phyloP scores from a whole-genome alignment of 441 rosid genomes.

The Syzygium syzygioides region DNA sequence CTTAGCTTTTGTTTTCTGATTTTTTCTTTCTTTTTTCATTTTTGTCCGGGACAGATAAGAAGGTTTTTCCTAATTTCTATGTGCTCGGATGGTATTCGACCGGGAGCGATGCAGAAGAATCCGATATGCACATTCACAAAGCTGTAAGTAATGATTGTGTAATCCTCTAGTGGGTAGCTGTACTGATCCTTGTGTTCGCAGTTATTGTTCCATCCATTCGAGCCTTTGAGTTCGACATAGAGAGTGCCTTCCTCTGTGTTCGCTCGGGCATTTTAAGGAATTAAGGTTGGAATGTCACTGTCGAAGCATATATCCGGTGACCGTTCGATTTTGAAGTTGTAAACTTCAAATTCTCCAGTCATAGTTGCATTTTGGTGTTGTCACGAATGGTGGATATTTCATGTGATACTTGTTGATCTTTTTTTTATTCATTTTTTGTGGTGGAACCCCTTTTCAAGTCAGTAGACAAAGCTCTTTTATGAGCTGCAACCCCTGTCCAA shows the following conservation, averaged over 20 bases:
- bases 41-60: slow-evolving; percentile 45
- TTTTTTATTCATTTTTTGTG: background rate
- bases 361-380: background rate
- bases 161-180: background rate
- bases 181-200: background rate
- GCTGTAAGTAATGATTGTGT: slow-evolving; percentile 41
- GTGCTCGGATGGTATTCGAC: slow-evolving; percentile 95
- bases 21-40: background rate
- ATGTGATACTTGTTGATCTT: background rate
- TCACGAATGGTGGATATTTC: background rate
- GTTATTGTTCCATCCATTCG: background rate
- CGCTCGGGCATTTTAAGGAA: background rate
- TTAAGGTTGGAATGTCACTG: background rate
- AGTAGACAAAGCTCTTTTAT: background rate
- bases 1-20: background rate
- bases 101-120: slow-evolving; percentile 79
- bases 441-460: background rate
- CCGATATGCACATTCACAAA: slow-evolving; percentile 89
- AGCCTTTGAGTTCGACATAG: background rate
- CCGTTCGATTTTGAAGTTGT: background rate
- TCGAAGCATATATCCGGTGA: background rate
- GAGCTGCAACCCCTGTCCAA: background rate
- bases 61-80: slow-evolving; percentile 88
- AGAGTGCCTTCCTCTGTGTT: background rate
- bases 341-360: background rate